Evolutionary conservation across 306 rosid species (phyloP).

Genomic region (Senna tora): DNA sequence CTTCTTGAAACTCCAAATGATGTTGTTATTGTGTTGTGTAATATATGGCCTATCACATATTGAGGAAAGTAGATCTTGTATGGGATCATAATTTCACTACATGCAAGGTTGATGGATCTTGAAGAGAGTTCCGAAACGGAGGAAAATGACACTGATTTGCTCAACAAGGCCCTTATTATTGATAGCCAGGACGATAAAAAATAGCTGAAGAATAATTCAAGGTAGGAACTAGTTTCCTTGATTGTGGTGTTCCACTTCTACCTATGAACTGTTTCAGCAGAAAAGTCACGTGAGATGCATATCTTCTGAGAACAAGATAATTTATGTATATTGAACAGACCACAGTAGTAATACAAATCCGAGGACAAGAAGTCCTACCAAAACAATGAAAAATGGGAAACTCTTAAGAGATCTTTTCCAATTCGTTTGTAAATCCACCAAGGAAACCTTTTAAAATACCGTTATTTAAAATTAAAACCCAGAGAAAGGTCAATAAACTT

Average conservation of each 20-base stretch:
- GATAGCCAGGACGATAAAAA: slow-evolving; percentile 44
- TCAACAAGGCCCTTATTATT: slow-evolving; percentile 45
- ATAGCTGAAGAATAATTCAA: slow-evolving; percentile 30
- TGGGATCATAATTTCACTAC: slow-evolving; percentile 30
- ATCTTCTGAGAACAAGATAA: background rate
- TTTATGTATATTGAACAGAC: background rate
- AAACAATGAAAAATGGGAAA: no score
- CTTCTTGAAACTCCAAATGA: slow-evolving; percentile 32
- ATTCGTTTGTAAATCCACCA: no score
- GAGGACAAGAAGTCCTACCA: no score
- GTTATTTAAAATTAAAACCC: no score
- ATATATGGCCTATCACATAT: slow-evolving; percentile 14
- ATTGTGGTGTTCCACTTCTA: background rate
- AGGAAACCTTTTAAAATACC: no score
- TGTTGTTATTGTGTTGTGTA: slow-evolving; percentile 15
- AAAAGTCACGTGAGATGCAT: background rate
- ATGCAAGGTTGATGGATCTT: slow-evolving; percentile 69
- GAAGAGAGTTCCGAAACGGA: slow-evolving; percentile 73
- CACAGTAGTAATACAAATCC: no score
- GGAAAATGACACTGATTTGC: slow-evolving; percentile 66
- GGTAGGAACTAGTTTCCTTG: slow-evolving; percentile 47
- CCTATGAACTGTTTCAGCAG: background rate
- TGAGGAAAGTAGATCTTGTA: slow-evolving; percentile 6
- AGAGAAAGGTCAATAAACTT: no score
- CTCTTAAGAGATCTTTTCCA: no score